Base-by-base conservation (phyloP, 768 basidiomycete species). In the Russula virescens region DNA sequence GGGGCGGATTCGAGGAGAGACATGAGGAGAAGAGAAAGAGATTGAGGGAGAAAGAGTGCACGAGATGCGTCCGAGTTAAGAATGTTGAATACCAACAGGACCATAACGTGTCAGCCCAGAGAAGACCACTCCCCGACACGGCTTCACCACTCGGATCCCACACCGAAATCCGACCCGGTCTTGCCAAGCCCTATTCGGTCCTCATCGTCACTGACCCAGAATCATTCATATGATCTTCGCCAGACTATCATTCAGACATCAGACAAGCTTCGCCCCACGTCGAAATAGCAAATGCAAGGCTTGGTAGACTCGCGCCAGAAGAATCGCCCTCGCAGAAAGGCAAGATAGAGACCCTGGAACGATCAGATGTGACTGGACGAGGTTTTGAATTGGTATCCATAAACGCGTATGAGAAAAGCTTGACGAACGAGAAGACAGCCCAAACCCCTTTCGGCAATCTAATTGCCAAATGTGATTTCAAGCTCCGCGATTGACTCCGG, bases 1-100 rank as follows among this genome's bases (percentile, higher is more conserved):
- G 71, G 75, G 66, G 72, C 71, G 58, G 69, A 69, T 65, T 69
- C 67, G 69, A 79, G 80, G 61, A 72, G 77, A 58, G 80, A 77
- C 81, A 82, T 84, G 67, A 42, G 46, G 42, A 28, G 48, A 49
- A 45, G 40, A 35, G 34, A 16, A 60, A 47, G 60, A 53, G 26
- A 47, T 21, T 31, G 21, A 14, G 25, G 57, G 31, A 54, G 40
- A 43, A 31, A 55, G 45, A 21, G 19, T 11, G 51, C 21, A 50
- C 26, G 61, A 47, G 26, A 43, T 18, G 40, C 21, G 58, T 25
- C 59, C 43, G 59, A 60, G 61, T 62, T 58, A 54, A 54, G 62
- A 48, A 53, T 47, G 53, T 61, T 61, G 60, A 63, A 63, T 63
- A 54, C 62, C 57, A 63, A 63, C 42, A 43, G 18, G 18, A 43